These are phyloP conservation scores for Beauveria sp. DNA, from an alignment of 2,329 filamentous ascomycete genomes.

Conservation along the genomic window DNA sequence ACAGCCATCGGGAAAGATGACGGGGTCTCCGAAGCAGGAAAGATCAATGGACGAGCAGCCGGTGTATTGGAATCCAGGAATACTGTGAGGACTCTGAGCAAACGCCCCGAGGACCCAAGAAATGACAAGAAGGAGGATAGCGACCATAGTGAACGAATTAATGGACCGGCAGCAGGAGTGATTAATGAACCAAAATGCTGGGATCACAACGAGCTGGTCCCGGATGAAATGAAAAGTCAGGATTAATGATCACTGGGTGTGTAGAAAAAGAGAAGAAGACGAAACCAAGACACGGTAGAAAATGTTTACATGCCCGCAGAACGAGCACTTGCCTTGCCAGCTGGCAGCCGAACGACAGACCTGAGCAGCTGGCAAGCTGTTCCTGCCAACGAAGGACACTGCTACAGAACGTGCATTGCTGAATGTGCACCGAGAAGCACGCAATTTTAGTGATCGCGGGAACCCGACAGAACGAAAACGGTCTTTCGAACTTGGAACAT, in stretches of 20 bases:
- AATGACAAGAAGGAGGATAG: slow-evolving; percentile 11
- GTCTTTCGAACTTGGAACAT: background rate
- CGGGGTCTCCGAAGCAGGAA: slow-evolving; percentile 19
- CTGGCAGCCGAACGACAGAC: slow-evolving; percentile 3
- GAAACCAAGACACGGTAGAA: background rate
- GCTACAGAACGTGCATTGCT: too few relatives aligned
- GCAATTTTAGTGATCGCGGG: background rate
- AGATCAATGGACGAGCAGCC: slow-evolving; percentile 23
- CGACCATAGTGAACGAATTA: slow-evolving; percentile 11
- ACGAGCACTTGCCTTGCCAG: slow-evolving; percentile 5
- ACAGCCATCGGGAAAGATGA: slow-evolving; percentile 17
- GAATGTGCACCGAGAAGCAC: background rate
- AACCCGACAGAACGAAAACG: too few relatives aligned
- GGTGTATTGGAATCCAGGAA: slow-evolving; percentile 19
- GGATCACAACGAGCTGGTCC: slow-evolving; percentile 8
- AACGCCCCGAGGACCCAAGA: slow-evolving; percentile 6
- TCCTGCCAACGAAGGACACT: background rate
- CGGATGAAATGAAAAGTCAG: slow-evolving; percentile 9
- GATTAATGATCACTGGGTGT: slow-evolving; percentile 7
- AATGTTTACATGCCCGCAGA: background rate
- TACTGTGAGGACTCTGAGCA: slow-evolving; percentile 14
- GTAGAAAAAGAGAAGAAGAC: slow-evolving; percentile 7
- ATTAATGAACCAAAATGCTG: slow-evolving; percentile 11
- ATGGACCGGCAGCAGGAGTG: slow-evolving; percentile 6
- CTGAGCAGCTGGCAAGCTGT: slow-evolving; percentile 8